Base-by-base conservation (phyloP, 139 green algal species). In the Parachlorella kessleri region DNA sequence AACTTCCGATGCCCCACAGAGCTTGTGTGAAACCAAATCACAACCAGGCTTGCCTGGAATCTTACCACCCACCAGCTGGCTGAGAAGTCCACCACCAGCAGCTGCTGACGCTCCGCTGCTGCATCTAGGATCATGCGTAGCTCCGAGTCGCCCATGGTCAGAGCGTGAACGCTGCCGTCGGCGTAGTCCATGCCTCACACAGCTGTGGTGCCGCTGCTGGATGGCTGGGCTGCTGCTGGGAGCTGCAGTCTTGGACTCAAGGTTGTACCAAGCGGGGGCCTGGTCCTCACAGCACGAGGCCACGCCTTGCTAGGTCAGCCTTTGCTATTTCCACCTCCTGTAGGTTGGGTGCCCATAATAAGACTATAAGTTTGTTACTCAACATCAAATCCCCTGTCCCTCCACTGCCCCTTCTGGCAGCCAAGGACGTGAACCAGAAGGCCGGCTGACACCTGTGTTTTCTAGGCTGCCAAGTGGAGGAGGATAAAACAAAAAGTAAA, bases 11-110 rank as follows among this genome's bases (percentile, higher is more conserved):
- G n/a, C n/a, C n/a, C n/a, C n/a, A n/a, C n/a, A n/a, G n/a, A n/a
- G n/a, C n/a, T n/a, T n/a, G n/a, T n/a, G n/a, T n/a, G n/a, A n/a
- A n/a, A n/a, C n/a, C n/a, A n/a, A n/a, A n/a, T n/a, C n/a, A n/a
- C n/a, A n/a, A n/a, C n/a, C n/a, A n/a, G n/a, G n/a, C n/a, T n/a
- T n/a, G n/a, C n/a, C n/a, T n/a, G n/a, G n/a, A n/a, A n/a, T n/a
- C n/a, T n/a, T n/a, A n/a, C n/a, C n/a, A n/a, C n/a, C n/a, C n/a
- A n/a, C 85, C 85, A 89, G 5, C n/a, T 23, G 28, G 76, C 85
- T 1, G 76, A 81, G 67, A 79, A 89, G 70, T 89, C 81, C 6
- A 89, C 53, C 53, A 89, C 55, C 41, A 87, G 74, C 30, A 75
- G 66, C 66, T 87, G 75, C 14, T 30, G 36, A 9, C 33, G 70